These are phyloP conservation scores for Aureobasidium sp. DNA, from an alignment of 2,329 filamentous ascomycete species.

Conservation along the genomic window DNA sequence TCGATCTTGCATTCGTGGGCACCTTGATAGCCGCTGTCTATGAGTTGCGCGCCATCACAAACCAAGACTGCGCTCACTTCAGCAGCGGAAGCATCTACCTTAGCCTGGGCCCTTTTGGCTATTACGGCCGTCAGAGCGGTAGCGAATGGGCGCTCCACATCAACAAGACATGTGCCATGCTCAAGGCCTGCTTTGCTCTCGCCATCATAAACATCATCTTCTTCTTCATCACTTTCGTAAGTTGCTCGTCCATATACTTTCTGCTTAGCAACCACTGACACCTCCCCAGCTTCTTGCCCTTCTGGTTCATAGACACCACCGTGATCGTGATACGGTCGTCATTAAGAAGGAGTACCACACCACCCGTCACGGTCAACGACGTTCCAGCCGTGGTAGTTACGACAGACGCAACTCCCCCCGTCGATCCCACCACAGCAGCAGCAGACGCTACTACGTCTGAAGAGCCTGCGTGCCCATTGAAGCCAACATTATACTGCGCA, in stretches of 20 bases:
- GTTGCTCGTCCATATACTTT: background rate
- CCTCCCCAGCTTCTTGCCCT: conserved; percentile 49
- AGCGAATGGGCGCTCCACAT: conserved; percentile 44
- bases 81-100: conserved; percentile 40
- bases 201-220: conserved; percentile 66
- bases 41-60: conserved; percentile 46
- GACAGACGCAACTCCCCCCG: conserved; percentile 14
- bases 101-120: conserved; percentile 42
- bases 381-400: conserved; percentile 23
- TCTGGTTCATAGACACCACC: conserved; percentile 39
- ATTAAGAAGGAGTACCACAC: conserved; percentile 44
- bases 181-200: conserved; percentile 83
- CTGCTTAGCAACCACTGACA: background rate
- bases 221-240: conserved; percentile 15
- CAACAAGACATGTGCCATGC: conserved; percentile 79
- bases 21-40: conserved; percentile 55
- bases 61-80: conserved; percentile 60
- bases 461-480: background rate
- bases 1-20: conserved; percentile 54
- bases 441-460: conserved; percentile 23
- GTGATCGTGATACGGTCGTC: conserved; percentile 40
- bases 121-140: conserved; percentile 38
- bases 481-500: background rate
- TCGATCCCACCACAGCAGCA: conserved; percentile 16
- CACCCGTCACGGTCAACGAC: conserved; percentile 35